Base-by-base conservation (phyloP, 345 rosid species). In the sweet orange (Citrus sinensis) region DNA sequence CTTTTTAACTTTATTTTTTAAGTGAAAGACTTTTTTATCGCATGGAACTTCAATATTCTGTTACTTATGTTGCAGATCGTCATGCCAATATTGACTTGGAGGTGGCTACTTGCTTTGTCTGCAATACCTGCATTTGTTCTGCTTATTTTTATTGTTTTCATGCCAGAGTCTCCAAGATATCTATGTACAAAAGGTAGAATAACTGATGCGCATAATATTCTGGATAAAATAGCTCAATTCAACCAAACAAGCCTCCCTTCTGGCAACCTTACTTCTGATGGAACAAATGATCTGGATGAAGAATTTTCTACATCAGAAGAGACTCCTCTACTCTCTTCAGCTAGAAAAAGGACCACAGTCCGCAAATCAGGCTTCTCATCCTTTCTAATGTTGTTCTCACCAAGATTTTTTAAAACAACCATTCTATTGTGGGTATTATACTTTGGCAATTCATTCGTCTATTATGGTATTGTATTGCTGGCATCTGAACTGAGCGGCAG, bases 81-180 rank as follows among this genome's bases (percentile, higher is more conserved):
- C n/a, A 88, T 92, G 92, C 89, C 93, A 70, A 85, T 69, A 66
- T 81, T 90, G 71, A 82, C 80, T 73, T 90, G 96, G 93, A 88
- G 96, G 79, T 92, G 93, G 92, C 83, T 92, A 32, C 92, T 92
- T 54, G 93, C 74, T 7, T 20, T 89, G 4, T 89, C 92, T 35
- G 79, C 96, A 67, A 11, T 87, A 29, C 96, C 96, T 58, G 86
- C 96, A 60, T 80, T 83, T 42, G 67, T 81, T 70, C 86, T 87
- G 76, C 90, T 90, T 69, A 2, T 87, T 35, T 85, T 92, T 56
- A 88, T 88, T 76, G 29, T 61, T 20, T n/a, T 75, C 67, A 75
- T 81, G 30, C 91, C 90, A 0, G 95, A 92, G 82, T 90, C 95
- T 51, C 93, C 92, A 2, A 86, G 95, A 74, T 92, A 92, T 75